A percentile compares a stretch with the other conserved stretches of the same genome.
phyloP scores from a whole-genome alignment of 768 basidiomycete species.

The Podaxis sp. region DNA sequence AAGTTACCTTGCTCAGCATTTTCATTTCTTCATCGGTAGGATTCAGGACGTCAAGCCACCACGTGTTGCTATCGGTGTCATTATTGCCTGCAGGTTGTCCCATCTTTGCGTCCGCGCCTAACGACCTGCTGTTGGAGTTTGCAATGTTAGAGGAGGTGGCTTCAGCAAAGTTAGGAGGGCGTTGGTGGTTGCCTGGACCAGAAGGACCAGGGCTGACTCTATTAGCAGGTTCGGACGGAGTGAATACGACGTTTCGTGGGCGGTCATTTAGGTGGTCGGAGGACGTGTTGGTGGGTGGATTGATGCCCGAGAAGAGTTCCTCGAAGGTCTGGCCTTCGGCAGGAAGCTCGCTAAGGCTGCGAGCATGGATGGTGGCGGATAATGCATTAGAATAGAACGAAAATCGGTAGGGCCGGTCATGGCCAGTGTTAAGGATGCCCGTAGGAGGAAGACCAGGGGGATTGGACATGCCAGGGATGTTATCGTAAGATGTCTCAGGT shows the following conservation, averaged over 20 bases:
- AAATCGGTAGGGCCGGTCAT: slow-evolving; percentile 93
- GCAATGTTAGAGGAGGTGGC: not conserved
- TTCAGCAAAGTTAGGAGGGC: slow-evolving; percentile 2
- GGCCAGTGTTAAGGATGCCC: slow-evolving; percentile 46
- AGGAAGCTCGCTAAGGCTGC: slow-evolving; percentile 89
- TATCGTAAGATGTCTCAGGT: slow-evolving; percentile 21
- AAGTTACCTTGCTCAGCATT: slow-evolving; percentile 80
- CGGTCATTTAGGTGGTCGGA: slow-evolving; percentile 17
- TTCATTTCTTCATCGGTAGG: slow-evolving; percentile 99
- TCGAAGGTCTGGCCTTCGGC: slow-evolving; percentile 92
- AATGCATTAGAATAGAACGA: slow-evolving; percentile 97
- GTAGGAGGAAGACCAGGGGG: slow-evolving; percentile 17
- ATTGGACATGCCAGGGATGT: slow-evolving; percentile 19
- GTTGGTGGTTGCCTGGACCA: not conserved
- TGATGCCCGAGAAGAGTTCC: slow-evolving; percentile 71
- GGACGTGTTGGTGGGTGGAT: slow-evolving; percentile 10
- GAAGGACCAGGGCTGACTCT: slow-evolving; percentile 2
- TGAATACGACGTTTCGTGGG: slow-evolving; percentile 18
- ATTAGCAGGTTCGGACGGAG: slow-evolving; percentile 10
- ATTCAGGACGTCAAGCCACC: slow-evolving; percentile 94
- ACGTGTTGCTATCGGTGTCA: slow-evolving; percentile 74
- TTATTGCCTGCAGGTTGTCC: slow-evolving; percentile 18
- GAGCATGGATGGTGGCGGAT: slow-evolving; percentile 90
- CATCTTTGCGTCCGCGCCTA: slow-evolving; percentile 13
- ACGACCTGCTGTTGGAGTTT: not conserved